phyloP scores from a whole-genome alignment of 2,329 filamentous ascomycete species.

The Geosmithia morbida region DNA sequence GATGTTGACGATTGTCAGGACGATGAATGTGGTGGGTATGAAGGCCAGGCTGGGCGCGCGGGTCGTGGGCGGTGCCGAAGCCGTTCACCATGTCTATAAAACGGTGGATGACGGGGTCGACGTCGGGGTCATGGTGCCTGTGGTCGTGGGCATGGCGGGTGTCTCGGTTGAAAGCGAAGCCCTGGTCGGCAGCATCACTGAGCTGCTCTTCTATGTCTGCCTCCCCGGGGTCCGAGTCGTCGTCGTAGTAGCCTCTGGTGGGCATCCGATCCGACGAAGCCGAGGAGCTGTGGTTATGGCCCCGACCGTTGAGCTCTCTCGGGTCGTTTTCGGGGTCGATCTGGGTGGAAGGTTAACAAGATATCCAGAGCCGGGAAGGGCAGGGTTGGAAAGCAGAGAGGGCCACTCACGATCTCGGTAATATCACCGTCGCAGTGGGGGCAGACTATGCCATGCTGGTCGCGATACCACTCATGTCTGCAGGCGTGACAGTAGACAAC shows the following conservation, averaged over 20 bases:
- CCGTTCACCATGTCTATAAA: constrained; percentile 29
- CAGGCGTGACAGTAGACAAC: constrained; percentile 81
- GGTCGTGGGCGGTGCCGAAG: constrained; percentile 10
- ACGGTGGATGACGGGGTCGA: constrained; percentile 22
- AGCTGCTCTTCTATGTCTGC: constrained; percentile 40
- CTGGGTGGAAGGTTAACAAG: constrained; percentile 20
- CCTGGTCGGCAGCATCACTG: constrained; percentile 18
- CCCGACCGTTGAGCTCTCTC: constrained; percentile 19
- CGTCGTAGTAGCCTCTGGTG: constrained; percentile 11
- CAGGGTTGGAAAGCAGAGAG: background rate
- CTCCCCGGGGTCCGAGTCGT: constrained; percentile 43
- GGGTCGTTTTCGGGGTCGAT: constrained; percentile 47
- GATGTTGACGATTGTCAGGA: constrained; percentile 5
- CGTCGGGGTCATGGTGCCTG: constrained; percentile 15
- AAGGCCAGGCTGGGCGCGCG: background rate
- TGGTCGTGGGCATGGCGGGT: constrained; percentile 12
- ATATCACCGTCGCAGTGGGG: constrained; percentile 66
- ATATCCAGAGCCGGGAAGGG: background rate
- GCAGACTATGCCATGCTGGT: constrained; percentile 55
- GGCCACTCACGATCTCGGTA: constrained; percentile 67
- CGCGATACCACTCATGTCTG: constrained; percentile 64
- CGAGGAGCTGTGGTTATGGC: constrained; percentile 12
- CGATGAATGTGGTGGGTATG: background rate
- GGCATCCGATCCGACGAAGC: constrained; percentile 13
- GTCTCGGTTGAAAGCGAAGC: constrained; percentile 23